Base-by-base conservation (phyloP, 306 rosid species). In the Quercus variabilis region DNA sequence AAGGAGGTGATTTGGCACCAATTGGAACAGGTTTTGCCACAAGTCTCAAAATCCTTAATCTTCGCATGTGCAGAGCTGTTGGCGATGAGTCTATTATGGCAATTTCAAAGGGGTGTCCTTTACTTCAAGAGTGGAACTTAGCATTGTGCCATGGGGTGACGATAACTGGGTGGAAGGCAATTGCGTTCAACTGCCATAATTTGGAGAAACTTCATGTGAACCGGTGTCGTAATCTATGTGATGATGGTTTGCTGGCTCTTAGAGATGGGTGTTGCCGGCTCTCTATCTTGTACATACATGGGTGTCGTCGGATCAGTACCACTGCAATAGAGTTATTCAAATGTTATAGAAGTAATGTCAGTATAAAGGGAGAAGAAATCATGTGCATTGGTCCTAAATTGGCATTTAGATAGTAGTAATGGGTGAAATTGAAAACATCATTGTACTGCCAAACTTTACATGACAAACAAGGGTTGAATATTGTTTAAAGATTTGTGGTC, bases 111-210 rank as follows among this genome's bases (percentile, higher is more conserved):
- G 86, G 92, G 63, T 89, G 91, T 76, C 83, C 85, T 1, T 78
- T 85, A 10, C 90, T 89, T 55, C 79, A 87, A 77, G 91, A 91
- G 51, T 91, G 95, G 92, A 91, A 88, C 87, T 84, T 91, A 55
- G 95, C 91, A 9, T 75, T 88, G 25, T 87, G 95, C 62, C 88
- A 87, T 35, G 89, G 79, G 74, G 87, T 88, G 64, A 76, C 73
- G 60, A 70, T 80, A 74, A 49, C 68, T 10, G 91, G 92, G 64
- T 91, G 93, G 96, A 82, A 68, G 31, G 87, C 93, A 4, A 85
- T 87, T 4, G 91, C 91, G 55, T 49, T 62, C 31, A 64, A 87
- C 80, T 89, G 90, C 60, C 60, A 65, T 25, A 89, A 81, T 19
- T 77, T 89, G 85, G 82, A 84, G 84, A 87, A 28, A 69, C 82